Conservation (phyloP, 306 rosid species). For the Castanea sativa region DNA sequence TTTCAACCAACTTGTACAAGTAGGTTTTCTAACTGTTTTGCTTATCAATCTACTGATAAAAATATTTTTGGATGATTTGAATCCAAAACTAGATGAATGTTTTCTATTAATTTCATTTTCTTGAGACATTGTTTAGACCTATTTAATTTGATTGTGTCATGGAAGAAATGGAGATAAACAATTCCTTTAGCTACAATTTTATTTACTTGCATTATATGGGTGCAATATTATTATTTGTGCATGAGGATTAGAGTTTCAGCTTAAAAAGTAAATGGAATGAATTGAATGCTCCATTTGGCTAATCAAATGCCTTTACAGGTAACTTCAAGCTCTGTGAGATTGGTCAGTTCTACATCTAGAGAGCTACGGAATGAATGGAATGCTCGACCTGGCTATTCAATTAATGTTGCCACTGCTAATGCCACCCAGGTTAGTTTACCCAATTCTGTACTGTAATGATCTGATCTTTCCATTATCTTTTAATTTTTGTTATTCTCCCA, state of each 20-base stretch:
- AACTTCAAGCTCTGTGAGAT: constrained; percentile 74
- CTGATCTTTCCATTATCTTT: background rate
- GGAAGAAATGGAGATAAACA: background rate
- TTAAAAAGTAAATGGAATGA: no score
- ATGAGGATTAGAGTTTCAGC: no score
- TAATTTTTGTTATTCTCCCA: background rate
- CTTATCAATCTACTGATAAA: constrained; percentile 2
- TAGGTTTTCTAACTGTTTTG: constrained; percentile 36
- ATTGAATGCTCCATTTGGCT: background rate
- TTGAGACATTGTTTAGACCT: background rate
- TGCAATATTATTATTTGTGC: background rate
- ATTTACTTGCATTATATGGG: background rate
- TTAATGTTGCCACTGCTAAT: constrained; percentile 95
- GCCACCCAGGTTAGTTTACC: constrained; percentile 75
- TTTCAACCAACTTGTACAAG: constrained; percentile 93
- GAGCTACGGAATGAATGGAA: constrained; percentile 78
- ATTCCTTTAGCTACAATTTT: background rate
- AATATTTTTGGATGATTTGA: background rate
- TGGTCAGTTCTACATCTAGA: constrained; percentile 82
- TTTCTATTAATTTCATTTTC: background rate
- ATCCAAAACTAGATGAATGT: background rate
- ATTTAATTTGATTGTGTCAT: background rate
- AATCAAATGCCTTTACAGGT: constrained; percentile 47
- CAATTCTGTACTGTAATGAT: background rate
- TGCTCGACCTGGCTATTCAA: constrained; percentile 79